Base-by-base conservation (phyloP, 208 protist genomes). In the Leishmania arabica region DNA sequence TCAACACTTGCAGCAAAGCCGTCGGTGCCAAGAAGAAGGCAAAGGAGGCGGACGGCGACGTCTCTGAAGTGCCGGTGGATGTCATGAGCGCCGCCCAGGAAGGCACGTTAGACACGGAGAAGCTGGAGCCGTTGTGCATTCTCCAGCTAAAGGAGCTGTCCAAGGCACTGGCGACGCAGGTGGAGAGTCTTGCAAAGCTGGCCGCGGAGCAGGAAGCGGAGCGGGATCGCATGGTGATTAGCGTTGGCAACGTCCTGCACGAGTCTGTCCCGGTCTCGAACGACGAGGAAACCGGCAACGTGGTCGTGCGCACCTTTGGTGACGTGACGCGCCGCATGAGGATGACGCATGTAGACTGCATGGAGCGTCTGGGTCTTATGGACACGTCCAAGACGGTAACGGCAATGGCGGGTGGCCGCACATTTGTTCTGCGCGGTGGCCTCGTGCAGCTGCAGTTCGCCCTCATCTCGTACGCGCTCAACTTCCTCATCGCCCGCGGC, bases 391-490 rank as follows among this genome's bases (percentile, higher is more conserved):
- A 92, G 84, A 58, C 84, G 42, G 95, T 97, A 66, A 95, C 94
- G 27, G 87, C 92, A 8, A 98, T 99, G 82, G 92, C 98, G 17
- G 99, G 99, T 81, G 96, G 96, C 37, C 91, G 99, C 74, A 97
- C 98, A 34, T 99, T 99, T 88, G 99, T 99, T 88, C 88, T 99
- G 19, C 99, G 93, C n/a, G 99, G 99, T 68, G 83, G 89, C 34
- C 98, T 99, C 65, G 98, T 99, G 45, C 89, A 98, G 75, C 91
- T 99, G 31, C 99, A 99, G 89, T 84, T 98, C 73, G 99, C 99
- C 40, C 90, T 99, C 69, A 98, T 99, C 80, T 94, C 98, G 58
- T 99, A 99, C 88, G 98, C 91, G n/a, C 76, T 99, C 34, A 85
- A 98, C 56, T 99, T 99, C 87, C 91, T 99, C 49, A 79, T 94